phyloP scores from a whole-genome alignment of 192 early-diverging fungal species.

The Helicostylum pulchrum region DNA sequence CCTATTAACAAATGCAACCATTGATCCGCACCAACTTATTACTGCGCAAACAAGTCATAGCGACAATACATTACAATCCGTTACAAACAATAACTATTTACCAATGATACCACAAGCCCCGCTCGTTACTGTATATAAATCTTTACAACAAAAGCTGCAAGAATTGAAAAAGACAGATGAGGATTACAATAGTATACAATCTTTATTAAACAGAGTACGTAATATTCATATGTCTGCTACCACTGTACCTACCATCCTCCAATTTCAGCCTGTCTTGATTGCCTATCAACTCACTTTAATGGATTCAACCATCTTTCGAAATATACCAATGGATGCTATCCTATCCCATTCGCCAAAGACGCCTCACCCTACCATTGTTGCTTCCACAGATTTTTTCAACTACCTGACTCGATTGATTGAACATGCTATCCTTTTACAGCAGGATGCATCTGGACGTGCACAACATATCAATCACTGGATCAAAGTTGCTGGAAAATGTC shows the following conservation, averaged over 20 bases:
- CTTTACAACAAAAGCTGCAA: conserved; percentile 39
- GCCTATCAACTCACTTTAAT: conserved; percentile 65
- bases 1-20: conserved; percentile 32
- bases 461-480: conserved; percentile 62
- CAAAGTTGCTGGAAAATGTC: conserved; percentile 55
- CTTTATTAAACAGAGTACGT: conserved; percentile 42
- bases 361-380: conserved; percentile 55
- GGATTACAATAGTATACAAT: conserved; percentile 34
- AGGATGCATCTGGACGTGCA: conserved; percentile 53
- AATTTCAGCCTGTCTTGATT: conserved; percentile 56
- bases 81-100: conserved; percentile 22
- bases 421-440: conserved; percentile 56
- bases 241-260: conserved; percentile 49
- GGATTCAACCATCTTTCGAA: conserved; percentile 60
- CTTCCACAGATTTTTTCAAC: conserved; percentile 71
- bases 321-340: conserved; percentile 54
- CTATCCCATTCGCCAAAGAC: conserved; percentile 56
- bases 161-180: conserved; percentile 19
- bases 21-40: conserved; percentile 44
- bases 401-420: conserved; percentile 69
- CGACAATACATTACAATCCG: conserved; percentile 12
- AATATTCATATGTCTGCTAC: conserved; percentile 45
- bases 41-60: conserved; percentile 36
- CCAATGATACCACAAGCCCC: conserved; percentile 49
- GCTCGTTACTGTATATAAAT: conserved; percentile 38